A percentile compares a stretch with the other conserved stretches of the same genome.
Conservation (phyloP, 2,329 filamentous ascomycete genomes). For the Fusarium hostae region DNA sequence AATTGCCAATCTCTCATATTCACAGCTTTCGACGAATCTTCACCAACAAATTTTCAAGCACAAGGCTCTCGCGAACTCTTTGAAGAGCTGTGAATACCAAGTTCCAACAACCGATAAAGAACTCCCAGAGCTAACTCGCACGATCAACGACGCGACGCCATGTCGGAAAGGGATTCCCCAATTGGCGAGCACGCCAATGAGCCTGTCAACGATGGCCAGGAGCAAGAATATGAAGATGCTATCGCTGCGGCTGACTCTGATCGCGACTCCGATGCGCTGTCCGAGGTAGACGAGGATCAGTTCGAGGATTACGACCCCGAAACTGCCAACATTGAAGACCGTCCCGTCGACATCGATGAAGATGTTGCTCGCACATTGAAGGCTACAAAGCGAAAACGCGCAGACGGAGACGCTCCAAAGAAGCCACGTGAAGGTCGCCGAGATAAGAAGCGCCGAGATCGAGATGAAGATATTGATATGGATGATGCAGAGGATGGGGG, state of each 20-base stretch:
- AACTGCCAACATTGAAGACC: conserved; percentile 70
- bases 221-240: conserved; percentile 49
- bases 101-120: not conserved
- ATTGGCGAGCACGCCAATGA: conserved; percentile 52
- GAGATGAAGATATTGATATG: conserved; percentile 59
- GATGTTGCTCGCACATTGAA: conserved; percentile 72
- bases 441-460: conserved; percentile 70
- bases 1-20: conserved; percentile 10
- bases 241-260: conserved; percentile 59
- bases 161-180: conserved; percentile 61
- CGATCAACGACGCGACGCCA: conserved; percentile 40
- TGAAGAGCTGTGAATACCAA: not conserved
- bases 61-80: not conserved
- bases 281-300: conserved; percentile 76
- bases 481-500: conserved; percentile 60
- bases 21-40: conserved; percentile 2
- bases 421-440: conserved; percentile 80
- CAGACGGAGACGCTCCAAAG: conserved; percentile 71
- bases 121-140: not conserved
- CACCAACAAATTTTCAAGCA: not conserved
- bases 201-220: conserved; percentile 55
- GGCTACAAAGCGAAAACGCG: conserved; percentile 72
- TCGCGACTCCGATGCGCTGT: conserved; percentile 68
- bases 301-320: conserved; percentile 76
- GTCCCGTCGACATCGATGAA: conserved; percentile 74